These are phyloP conservation scores for Geosmithia morbida DNA, from an alignment of 2,329 filamentous ascomycete species.

Conservation along the genomic window DNA sequence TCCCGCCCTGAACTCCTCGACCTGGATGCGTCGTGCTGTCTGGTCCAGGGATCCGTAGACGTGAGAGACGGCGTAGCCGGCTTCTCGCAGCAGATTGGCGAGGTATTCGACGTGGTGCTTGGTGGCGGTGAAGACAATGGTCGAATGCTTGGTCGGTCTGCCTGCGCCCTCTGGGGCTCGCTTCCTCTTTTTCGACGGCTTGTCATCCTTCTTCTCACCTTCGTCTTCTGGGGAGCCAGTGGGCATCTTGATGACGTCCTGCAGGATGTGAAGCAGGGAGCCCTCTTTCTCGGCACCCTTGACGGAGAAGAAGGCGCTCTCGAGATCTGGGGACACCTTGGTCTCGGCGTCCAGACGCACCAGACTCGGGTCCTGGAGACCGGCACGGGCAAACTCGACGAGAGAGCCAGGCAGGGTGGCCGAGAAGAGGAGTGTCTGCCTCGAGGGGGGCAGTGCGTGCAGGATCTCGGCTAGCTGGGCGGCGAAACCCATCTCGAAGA, in stretches of 20 bases:
- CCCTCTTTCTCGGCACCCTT: constrained; percentile 93
- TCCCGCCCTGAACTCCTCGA: constrained; percentile 76
- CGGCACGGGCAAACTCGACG: constrained; percentile 90
- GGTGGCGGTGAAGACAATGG: constrained; percentile 86
- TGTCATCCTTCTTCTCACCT: constrained; percentile 23
- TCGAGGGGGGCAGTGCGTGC: constrained; percentile 65
- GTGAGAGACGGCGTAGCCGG: constrained; percentile 83
- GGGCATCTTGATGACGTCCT: constrained; percentile 88
- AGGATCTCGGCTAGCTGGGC: constrained; percentile 88
- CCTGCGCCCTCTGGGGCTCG: constrained; percentile 37
- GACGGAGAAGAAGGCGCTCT: constrained; percentile 87
- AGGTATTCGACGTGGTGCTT: constrained; percentile 98
- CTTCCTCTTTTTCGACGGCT: constrained; percentile 57
- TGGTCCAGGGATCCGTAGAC: constrained; percentile 93
- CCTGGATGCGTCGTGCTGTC: constrained; percentile 79
- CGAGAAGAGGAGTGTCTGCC: constrained; percentile 90
- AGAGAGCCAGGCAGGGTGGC: constrained; percentile 87
- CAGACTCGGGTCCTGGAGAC: constrained; percentile 80
- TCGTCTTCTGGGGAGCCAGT: constrained; percentile 43
- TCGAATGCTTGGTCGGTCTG: constrained; percentile 77
- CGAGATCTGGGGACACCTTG: constrained; percentile 90
- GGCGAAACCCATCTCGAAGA: constrained; percentile 98
- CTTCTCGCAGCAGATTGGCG: constrained; percentile 59
- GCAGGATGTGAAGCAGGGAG: constrained; percentile 73
- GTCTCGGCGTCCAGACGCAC: constrained; percentile 87